Base-by-base conservation (phyloP, 2,329 filamentous ascomycete species). In the Emmonsiellopsis sp. region DNA sequence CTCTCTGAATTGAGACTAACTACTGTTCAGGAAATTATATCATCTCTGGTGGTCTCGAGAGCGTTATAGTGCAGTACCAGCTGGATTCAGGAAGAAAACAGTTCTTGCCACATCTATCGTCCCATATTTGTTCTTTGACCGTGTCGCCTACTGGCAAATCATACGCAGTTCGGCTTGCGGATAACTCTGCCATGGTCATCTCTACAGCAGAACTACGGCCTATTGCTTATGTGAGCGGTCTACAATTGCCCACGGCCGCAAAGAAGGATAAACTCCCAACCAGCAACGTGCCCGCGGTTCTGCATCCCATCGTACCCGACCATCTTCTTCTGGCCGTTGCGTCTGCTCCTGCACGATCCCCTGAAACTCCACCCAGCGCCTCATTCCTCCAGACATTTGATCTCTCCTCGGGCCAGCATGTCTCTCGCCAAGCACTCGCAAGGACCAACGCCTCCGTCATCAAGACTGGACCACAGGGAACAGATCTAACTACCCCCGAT, bases 21-120 rank as follows among this genome's bases (percentile, higher is more conserved):
- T 56, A 74, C 46, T 13, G 21, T 47, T 11, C 60, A 93, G 88
- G 88, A 49, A 90, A 95, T 65, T 98, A 98, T 68, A 73, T 98
- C 55, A 85, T 98, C 51, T 97, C 93, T 53, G 93, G 93, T 64
- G 93, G 93, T 34, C 83, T 84, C 21, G 93, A 98, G 71, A 91
- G 89, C 6, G 87, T 89, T 17, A 76, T 98, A 42, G 88, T 95
- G 7, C 75, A 96, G 34, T 97, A 91, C 91, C 93, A 98, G 70
- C 76, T 96, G 54, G 88, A 94, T 60, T 96, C 92, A 0, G 84
- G 84, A 57, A 85, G 85, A 65, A 83, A 83, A 63, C 86, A 93
- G 64, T 88, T 85, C 64, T 74, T 98, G 32, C 93, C 93, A n/a
- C 90, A 97, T 77, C 77, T 98, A 54, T 86, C 87, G 27, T 87